Percentiles rank a stretch among this genome's conserved stretches.
Conservation (phyloP, 768 basidiomycete species). For the Naganishia kalamii region DNA sequence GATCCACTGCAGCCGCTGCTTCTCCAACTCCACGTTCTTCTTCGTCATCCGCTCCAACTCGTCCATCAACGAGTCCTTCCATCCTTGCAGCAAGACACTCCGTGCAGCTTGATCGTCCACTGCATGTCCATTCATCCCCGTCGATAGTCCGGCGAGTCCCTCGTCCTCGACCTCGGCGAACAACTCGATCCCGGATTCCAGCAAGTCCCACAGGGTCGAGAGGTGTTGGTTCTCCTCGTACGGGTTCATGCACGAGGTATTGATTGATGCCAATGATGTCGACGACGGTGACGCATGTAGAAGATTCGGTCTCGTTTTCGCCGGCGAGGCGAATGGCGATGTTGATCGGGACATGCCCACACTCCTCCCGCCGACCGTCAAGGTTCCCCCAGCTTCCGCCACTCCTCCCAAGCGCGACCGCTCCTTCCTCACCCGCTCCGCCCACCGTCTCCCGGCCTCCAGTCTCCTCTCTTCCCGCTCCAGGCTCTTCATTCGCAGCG, state of each 20-base stretch:
- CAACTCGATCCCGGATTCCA: conserved; percentile 24
- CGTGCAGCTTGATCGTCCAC: conserved; percentile 30
- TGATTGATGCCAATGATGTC: conserved; percentile 14
- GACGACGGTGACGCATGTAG: conserved; percentile 15
- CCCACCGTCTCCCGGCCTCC: conserved; percentile 37
- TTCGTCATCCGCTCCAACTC: conserved; percentile 43
- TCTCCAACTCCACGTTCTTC: conserved; percentile 37
- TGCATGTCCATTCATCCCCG: not conserved
- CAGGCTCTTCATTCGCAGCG: conserved; percentile 37
- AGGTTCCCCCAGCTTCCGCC: conserved; percentile 5
- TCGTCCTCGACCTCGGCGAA: conserved; percentile 12
- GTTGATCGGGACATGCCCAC: not conserved
- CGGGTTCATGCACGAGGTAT: not conserved
- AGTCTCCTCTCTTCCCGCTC: conserved; percentile 32
- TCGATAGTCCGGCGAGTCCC: not conserved
- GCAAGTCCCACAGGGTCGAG: conserved; percentile 20
- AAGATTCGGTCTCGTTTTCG: not conserved
- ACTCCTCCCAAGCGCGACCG: conserved; percentile 17
- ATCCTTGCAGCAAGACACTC: conserved; percentile 43
- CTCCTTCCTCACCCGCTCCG: conserved; percentile 33
- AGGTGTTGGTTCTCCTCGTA: conserved; percentile 21
- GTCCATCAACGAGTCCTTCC: conserved; percentile 37
- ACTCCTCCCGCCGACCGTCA: conserved; percentile 18
- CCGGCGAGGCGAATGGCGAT: not conserved
- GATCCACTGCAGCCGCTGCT: conserved; percentile 38